Conservation (phyloP, 2,329 filamentous ascomycete genomes). For the Pseudopithomyces chartarum region DNA sequence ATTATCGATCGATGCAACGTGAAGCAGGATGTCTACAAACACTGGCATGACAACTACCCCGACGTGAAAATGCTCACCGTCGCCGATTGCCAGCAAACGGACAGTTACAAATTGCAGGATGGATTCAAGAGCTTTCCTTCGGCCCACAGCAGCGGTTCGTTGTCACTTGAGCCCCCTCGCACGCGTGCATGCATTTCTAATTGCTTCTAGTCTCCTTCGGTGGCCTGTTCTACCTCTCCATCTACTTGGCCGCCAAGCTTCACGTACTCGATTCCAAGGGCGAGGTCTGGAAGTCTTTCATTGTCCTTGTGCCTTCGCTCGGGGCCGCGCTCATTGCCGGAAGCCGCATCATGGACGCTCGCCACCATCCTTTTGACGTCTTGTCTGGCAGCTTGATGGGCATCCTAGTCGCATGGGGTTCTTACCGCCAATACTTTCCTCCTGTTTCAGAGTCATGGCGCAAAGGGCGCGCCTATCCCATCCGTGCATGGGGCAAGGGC, state of each 20-base stretch:
- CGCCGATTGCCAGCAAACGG: constrained; percentile 56
- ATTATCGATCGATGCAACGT: constrained; percentile 54
- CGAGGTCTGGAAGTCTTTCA: constrained; percentile 63
- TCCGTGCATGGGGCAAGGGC: constrained; percentile 61
- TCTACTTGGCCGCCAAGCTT: constrained; percentile 64
- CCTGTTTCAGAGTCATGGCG: constrained; percentile 59
- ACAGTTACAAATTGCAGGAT: constrained; percentile 60
- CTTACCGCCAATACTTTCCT: constrained; percentile 66
- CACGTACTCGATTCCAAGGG: constrained; percentile 65
- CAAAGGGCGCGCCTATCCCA: constrained; percentile 64
- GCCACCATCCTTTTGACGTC: constrained; percentile 66
- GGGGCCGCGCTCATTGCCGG: constrained; percentile 61
- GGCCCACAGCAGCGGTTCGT: constrained; percentile 60
- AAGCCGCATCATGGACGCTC: constrained; percentile 65
- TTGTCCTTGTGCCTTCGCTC: constrained; percentile 59
- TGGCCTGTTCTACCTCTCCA: constrained; percentile 63
- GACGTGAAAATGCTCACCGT: constrained; percentile 25
- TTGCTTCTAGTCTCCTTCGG: constrained; percentile 58
- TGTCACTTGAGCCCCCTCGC: constrained; percentile 1
- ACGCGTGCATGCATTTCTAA: constrained; percentile 12
- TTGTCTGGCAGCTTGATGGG: constrained; percentile 61
- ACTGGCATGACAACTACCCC: neutral
- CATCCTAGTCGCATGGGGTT: constrained; percentile 56
- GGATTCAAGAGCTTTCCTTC: constrained; percentile 65
- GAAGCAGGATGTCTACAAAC: constrained; percentile 11